Evolutionary conservation across 2,329 filamentous ascomycete genomes (phyloP).

Genomic region (Fusarium domesticum): DNA sequence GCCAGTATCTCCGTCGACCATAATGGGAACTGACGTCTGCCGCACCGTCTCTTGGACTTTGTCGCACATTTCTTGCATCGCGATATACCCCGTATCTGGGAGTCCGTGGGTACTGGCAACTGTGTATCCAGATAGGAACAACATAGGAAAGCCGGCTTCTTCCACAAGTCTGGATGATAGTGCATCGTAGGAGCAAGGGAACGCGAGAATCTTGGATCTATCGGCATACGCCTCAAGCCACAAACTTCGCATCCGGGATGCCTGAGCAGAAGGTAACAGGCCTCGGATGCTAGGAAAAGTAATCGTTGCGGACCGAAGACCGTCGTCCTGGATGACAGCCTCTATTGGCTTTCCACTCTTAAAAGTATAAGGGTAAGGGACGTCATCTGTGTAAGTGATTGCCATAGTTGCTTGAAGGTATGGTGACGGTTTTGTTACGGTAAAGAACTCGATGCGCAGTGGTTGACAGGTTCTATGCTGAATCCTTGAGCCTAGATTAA

Average conservation of each 20-base stretch:
- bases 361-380: neutral
- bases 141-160: conserved; percentile 45
- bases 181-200: neutral
- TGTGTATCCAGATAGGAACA: conserved; percentile 44
- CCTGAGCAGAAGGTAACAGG: neutral
- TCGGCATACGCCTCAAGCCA: neutral
- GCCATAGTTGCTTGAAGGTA: neutral
- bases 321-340: neutral
- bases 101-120: conserved; percentile 41
- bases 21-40: conserved; percentile 40
- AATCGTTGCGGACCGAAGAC: neutral
- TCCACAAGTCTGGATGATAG: conserved; percentile 35
- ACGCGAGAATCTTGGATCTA: neutral
- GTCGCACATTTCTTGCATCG: conserved; percentile 44
- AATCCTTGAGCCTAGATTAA: neutral
- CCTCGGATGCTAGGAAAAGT: neutral
- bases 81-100: conserved; percentile 49
- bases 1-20: conserved; percentile 48
- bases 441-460: too few relatives aligned
- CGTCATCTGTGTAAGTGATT: neutral
- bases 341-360: neutral
- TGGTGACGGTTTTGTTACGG: neutral
- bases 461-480: too few relatives aligned
- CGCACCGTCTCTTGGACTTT: conserved; percentile 44
- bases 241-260: neutral